These are phyloP conservation scores for Hypoxylon sp. DNA, from an alignment of 2,329 filamentous ascomycete genomes.

Conservation along the genomic window DNA sequence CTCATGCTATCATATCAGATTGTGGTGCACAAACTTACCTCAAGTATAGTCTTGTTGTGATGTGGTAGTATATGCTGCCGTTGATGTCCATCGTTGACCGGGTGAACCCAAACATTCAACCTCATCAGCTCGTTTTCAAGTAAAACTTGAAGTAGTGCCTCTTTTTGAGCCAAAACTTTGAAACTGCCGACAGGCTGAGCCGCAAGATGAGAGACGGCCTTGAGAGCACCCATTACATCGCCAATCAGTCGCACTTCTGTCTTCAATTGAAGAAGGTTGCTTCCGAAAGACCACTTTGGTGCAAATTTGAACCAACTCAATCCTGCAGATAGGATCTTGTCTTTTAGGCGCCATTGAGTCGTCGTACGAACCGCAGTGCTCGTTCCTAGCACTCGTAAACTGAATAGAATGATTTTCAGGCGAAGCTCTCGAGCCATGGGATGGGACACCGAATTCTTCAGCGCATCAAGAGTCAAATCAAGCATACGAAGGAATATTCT, in stretches of 20 bases:
- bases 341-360: slow-evolving; percentile 84
- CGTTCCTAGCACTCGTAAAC: slow-evolving; percentile 77
- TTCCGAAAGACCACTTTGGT: slow-evolving; percentile 93
- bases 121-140: slow-evolving; percentile 86
- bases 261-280: slow-evolving; percentile 91
- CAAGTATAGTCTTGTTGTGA: slow-evolving; percentile 51
- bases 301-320: slow-evolving; percentile 87
- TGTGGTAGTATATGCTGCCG: slow-evolving; percentile 51
- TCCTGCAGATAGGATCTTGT: slow-evolving; percentile 85
- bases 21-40: slow-evolving; percentile 47
- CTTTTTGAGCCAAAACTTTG: slow-evolving; percentile 77
- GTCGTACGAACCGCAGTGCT: slow-evolving; percentile 71
- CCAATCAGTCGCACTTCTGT: slow-evolving; percentile 85
- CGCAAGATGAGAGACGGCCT: slow-evolving; percentile 69
- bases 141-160: slow-evolving; percentile 81
- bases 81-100: slow-evolving; percentile 69
- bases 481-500: slow-evolving; percentile 83
- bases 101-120: slow-evolving; percentile 88
- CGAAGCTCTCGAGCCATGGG: slow-evolving; percentile 92
- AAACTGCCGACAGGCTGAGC: slow-evolving; percentile 60
- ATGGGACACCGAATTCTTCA: slow-evolving; percentile 76
- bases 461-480: slow-evolving; percentile 77
- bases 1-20: slow-evolving; percentile 14
- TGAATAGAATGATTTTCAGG: slow-evolving; percentile 86
- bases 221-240: slow-evolving; percentile 76